Conservation (phyloP, 169 alveolate genomes). For the Perkinsus chesapeaki region DNA sequence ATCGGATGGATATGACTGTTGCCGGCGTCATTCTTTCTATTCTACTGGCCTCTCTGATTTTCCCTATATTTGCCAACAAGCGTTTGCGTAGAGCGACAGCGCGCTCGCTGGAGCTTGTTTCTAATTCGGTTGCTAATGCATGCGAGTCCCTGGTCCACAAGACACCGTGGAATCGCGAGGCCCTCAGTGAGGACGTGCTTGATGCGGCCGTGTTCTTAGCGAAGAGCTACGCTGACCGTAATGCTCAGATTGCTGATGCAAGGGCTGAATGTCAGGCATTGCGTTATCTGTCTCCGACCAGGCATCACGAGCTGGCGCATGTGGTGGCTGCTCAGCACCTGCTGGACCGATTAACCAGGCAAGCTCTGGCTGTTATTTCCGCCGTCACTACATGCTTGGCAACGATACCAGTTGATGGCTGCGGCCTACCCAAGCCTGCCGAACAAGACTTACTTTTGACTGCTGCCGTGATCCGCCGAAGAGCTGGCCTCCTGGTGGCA, state of each 20-base stretch:
- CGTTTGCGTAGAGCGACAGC: background rate
- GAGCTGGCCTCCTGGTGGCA: background rate
- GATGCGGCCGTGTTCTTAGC: background rate
- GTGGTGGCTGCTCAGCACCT: background rate
- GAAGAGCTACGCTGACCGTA: background rate
- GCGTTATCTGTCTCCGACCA: background rate
- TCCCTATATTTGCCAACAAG: background rate
- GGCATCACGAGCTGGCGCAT: background rate
- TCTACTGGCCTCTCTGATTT: background rate
- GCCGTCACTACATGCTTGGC: background rate
- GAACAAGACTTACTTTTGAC: background rate
- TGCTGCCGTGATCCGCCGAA: background rate
- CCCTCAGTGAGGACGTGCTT: background rate
- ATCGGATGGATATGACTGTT: background rate
- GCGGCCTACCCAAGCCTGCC: background rate
- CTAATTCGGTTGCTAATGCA: background rate
- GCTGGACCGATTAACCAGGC: background rate
- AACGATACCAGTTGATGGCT: background rate
- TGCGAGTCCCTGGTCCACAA: background rate
- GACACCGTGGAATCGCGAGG: background rate
- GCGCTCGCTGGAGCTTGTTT: background rate
- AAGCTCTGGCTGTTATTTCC: background rate
- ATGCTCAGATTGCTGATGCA: background rate
- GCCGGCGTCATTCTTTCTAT: background rate
- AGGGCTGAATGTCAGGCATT: background rate